These are phyloP conservation scores for Primulina huaijiensis DNA, from an alignment of 257 asterid genomes.

Conservation along the genomic window DNA sequence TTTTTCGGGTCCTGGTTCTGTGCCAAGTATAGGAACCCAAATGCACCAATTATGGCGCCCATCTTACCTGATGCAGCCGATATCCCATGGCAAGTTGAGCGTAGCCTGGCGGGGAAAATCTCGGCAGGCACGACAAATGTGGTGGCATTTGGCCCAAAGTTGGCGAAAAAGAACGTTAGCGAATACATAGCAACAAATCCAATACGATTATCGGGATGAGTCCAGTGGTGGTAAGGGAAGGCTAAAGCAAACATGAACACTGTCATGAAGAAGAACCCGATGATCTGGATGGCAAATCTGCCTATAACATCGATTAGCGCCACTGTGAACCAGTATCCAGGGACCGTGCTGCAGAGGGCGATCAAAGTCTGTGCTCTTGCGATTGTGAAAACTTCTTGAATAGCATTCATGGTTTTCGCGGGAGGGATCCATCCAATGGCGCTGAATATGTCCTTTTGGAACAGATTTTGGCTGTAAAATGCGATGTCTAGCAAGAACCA, in stretches of 20 bases:
- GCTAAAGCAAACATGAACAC: constrained; percentile 46
- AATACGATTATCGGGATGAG: constrained; percentile 32
- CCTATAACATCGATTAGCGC: constrained; percentile 41
- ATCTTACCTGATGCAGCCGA: constrained; percentile 22
- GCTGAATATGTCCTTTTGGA: constrained; percentile 29
- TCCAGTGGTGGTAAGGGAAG: constrained; percentile 44
- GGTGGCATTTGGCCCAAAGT: constrained; percentile 54
- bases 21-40: constrained; percentile 14
- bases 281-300: constrained; percentile 34
- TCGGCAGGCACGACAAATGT: constrained; percentile 38
- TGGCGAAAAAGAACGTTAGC: constrained; percentile 48
- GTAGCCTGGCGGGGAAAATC: constrained; percentile 22
- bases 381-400: constrained; percentile 17
- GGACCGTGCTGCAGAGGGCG: constrained; percentile 46
- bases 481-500: constrained; percentile 33
- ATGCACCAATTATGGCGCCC: constrained; percentile 20
- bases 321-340: constrained; percentile 55
- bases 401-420: constrained; percentile 12
- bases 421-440: constrained; percentile 24
- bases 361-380: constrained; percentile 22
- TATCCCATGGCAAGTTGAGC: constrained; percentile 24
- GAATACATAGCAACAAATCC: constrained; percentile 42
- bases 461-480: constrained; percentile 30
- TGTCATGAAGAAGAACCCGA: constrained; percentile 49
- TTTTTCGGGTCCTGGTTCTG: constrained; percentile 5